Conservation (phyloP, 495 filamentous ascomycete genomes). For the Penicillium canescens region DNA sequence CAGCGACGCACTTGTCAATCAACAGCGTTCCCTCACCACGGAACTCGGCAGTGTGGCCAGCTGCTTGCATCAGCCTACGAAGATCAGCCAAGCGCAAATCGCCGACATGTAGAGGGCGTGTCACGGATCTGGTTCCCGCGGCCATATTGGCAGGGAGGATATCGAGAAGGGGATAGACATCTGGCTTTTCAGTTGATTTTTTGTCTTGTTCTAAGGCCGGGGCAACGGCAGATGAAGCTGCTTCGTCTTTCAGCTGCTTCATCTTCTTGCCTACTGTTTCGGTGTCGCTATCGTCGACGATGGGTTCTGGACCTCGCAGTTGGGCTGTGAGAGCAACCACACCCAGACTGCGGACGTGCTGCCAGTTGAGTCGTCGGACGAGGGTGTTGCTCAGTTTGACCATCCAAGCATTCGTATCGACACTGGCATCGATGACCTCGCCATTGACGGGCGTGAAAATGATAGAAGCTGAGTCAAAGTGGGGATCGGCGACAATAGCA, state of each 20-base stretch:
- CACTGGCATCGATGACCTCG: constrained; percentile 77
- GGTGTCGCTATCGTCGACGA: constrained; percentile 25
- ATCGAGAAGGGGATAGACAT: constrained; percentile 67
- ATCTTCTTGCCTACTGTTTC: constrained; percentile 63
- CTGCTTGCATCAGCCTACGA: constrained; percentile 74
- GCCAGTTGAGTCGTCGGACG: constrained; percentile 85
- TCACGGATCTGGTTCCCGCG: constrained; percentile 71
- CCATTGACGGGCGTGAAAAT: constrained; percentile 81
- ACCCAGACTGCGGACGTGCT: constrained; percentile 83
- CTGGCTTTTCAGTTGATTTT: constrained; percentile 29
- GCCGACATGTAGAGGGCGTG: constrained; percentile 91
- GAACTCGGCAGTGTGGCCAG: constrained; percentile 89
- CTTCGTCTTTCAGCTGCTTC: constrained; percentile 57
- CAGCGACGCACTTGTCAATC: constrained; percentile 82
- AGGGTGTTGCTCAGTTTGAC: constrained; percentile 84
- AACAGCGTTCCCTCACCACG: constrained; percentile 89
- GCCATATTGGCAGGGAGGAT: constrained; percentile 74
- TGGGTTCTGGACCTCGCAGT: constrained; percentile 39
- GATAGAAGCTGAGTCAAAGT: constrained; percentile 46
- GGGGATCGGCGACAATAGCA: constrained; percentile 25
- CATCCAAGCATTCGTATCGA: constrained; percentile 97
- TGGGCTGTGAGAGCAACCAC: constrained; percentile 84
- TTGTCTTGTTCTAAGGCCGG: constrained; percentile 20
- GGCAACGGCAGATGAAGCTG: constrained; percentile 22
- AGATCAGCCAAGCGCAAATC: constrained; percentile 89